These are phyloP conservation scores for Scleromitrula shiraiana DNA, from an alignment of 2,329 filamentous ascomycete species.

Conservation along the genomic window DNA sequence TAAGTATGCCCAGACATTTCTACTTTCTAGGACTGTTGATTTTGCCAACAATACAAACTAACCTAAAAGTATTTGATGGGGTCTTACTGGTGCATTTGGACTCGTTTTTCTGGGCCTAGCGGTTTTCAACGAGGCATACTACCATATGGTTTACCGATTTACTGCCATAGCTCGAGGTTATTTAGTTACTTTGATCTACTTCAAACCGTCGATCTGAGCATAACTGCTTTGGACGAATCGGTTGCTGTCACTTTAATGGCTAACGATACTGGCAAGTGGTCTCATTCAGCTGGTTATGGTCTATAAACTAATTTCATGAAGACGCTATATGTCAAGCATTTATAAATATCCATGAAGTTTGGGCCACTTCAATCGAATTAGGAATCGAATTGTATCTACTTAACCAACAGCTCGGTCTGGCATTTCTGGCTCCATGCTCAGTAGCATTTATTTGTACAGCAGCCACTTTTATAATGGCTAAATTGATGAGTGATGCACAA, in stretches of 20 bases:
- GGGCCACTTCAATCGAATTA: slow-evolving; percentile 26
- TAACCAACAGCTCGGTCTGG: slow-evolving; percentile 23
- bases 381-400: slow-evolving; percentile 26
- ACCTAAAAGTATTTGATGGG: slow-evolving; percentile 15
- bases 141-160: slow-evolving; percentile 15
- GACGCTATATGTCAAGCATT: slow-evolving; percentile 26
- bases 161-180: slow-evolving; percentile 21
- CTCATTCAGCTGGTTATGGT: no score
- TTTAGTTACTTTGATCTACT: slow-evolving; percentile 23
- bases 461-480: slow-evolving; percentile 19
- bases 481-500: slow-evolving; percentile 22
- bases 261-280: slow-evolving; percentile 7
- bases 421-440: slow-evolving; percentile 19
- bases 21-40: slow-evolving; percentile 12
- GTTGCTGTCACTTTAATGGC: slow-evolving; percentile 13
- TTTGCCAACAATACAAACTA: slow-evolving; percentile 9
- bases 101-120: slow-evolving; percentile 25
- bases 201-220: slow-evolving; percentile 23
- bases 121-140: slow-evolving; percentile 17
- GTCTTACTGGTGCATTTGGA: slow-evolving; percentile 17
- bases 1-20: slow-evolving; percentile 17
- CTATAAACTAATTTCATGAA: no score
- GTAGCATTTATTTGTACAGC: slow-evolving; percentile 24
- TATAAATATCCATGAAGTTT: slow-evolving; percentile 26
- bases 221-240: slow-evolving; percentile 22